Base-by-base conservation (phyloP, 2,329 filamentous ascomycete species). In the Neopestalotiopsis rosae region DNA sequence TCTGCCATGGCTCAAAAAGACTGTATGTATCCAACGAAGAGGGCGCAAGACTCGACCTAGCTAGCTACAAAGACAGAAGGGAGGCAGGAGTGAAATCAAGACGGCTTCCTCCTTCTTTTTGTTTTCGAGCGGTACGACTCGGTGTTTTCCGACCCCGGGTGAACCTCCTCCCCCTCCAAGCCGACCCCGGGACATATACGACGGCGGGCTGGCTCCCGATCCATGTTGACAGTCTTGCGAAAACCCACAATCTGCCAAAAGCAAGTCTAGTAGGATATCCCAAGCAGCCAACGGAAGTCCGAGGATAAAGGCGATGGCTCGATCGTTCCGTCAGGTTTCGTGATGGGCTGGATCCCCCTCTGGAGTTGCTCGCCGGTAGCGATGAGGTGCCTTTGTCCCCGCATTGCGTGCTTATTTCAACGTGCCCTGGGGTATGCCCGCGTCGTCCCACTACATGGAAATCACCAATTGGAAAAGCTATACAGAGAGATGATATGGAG, bases 381-480 rank as follows among this genome's bases (percentile, higher is more conserved):
- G 65, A 67, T 67, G 65, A 67, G 32, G 65, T 67, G 65, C 65
- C 38, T 30, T 30, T 30, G 58, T 42, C 65, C 65, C 65, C 56
- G 65, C 65, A 67, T 67, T 59, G 65, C 65, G 65, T 67, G 65
- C 59, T 62, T 62, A 62, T 38, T 62, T 62, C 59, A 38, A 62
- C 32, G 30, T 40, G 30, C 59, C 34, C 40, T 28, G 24, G 24
- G n/a, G 59, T 10, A n/a, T 20, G 17, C 14, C 14, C 28, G 24
- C 24, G 24, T 28, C 17, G 59, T 62, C 32, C 59, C 59, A 62
- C 32, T 62, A 14, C 45, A 52, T 6, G 4, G 7, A 52, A 52
- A 24, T 9, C 17, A 2, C 45, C 45, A 52, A 49, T 52, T 2
- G 45, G 20, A 20, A 52, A 10, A 52, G 45, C 3, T 28, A 28